Conservation (phyloP, 768 basidiomycete genomes). For the Phanerochaete sordida region DNA sequence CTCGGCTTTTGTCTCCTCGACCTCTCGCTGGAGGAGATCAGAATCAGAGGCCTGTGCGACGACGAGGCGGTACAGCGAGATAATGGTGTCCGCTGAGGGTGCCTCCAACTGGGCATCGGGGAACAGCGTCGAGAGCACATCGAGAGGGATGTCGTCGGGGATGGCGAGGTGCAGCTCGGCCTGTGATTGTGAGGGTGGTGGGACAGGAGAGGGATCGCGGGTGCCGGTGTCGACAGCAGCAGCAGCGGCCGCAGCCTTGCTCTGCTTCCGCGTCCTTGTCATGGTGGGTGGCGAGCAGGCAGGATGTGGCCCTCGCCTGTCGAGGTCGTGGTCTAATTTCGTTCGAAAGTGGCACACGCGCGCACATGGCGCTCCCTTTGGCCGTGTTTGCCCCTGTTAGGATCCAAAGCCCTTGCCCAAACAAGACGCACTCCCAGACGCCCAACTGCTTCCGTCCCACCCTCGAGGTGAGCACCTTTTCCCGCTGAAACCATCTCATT, state of each 20-base stretch:
- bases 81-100: conserved; percentile 56
- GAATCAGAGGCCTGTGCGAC: conserved; percentile 52
- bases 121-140: conserved; percentile 53
- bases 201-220: conserved; percentile 30
- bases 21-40: conserved; percentile 54
- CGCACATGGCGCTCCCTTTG: conserved; percentile 19
- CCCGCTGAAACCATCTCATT: not conserved
- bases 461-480: too few relatives aligned
- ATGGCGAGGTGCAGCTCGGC: conserved; percentile 35
- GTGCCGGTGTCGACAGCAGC: conserved; percentile 29
- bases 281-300: conserved; percentile 17
- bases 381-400: conserved; percentile 18
- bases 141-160: conserved; percentile 67
- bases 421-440: conserved; percentile 6
- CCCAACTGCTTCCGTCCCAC: too few relatives aligned
- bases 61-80: conserved; percentile 60
- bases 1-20: conserved; percentile 70
- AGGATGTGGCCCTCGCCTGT: conserved; percentile 1
- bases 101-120: conserved; percentile 57
- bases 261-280: conserved; percentile 60
- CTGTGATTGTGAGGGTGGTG: conserved; percentile 29
- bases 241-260: conserved; percentile 47
- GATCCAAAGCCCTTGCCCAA: conserved; percentile 21
- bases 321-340: conserved; percentile 9
- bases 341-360: conserved; percentile 13